phyloP scores from a whole-genome alignment of 805 yeast species.

The Schizosaccharomyces osmophilus region DNA sequence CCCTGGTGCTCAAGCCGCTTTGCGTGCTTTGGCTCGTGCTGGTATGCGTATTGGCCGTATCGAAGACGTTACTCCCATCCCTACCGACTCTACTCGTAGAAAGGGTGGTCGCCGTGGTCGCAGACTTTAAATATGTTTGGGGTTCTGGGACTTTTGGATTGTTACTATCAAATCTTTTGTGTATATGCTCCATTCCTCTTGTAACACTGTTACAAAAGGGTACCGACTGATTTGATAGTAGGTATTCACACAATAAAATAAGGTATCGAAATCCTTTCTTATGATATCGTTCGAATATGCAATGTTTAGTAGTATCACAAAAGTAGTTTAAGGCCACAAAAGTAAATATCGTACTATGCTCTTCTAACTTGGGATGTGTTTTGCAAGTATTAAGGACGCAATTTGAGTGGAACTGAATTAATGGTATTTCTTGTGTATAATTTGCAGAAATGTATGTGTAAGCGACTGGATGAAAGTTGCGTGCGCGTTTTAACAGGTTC shows the following conservation, averaged over 20 bases:
- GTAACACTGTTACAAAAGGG: not conserved
- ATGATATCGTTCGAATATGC: not conserved
- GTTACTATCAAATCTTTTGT: not conserved
- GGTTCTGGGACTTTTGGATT: not conserved
- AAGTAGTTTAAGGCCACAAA: not conserved
- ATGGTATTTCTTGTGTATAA: too few relatives aligned
- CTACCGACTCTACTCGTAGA: constrained; percentile 97
- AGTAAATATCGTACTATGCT: too few relatives aligned
- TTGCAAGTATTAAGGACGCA: too few relatives aligned
- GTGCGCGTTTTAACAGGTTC: too few relatives aligned
- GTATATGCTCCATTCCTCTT: not conserved
- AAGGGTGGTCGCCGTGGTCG: constrained; percentile 99
- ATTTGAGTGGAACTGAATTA: too few relatives aligned
- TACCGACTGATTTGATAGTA: too few relatives aligned
- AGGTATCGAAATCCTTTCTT: not conserved
- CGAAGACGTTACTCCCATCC: constrained; percentile 99
- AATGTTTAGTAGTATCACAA: not conserved
- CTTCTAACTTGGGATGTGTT: too few relatives aligned
- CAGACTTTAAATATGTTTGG: constrained; percentile 42
- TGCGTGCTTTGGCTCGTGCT: constrained; percentile 95
- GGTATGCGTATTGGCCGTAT: constrained; percentile 99
- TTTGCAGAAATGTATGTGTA: too few relatives aligned
- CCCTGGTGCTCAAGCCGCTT: constrained; percentile 91
- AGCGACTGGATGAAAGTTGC: too few relatives aligned
- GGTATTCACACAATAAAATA: too few relatives aligned